phyloP scores from a whole-genome alignment of 2,329 filamentous ascomycete species.

The Teratosphaeria pseudoeucalypti region DNA sequence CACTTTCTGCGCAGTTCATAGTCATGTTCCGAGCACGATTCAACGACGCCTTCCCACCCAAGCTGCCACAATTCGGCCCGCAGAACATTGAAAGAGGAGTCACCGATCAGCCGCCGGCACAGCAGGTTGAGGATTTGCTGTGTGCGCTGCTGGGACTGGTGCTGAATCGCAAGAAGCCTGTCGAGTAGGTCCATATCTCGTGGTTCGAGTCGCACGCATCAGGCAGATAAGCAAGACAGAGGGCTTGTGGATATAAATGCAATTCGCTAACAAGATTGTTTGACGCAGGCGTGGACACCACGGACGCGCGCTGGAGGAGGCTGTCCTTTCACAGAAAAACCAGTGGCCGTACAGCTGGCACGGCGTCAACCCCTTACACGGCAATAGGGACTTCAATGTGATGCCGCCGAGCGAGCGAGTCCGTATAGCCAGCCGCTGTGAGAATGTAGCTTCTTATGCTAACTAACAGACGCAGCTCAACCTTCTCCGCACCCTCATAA shows the following conservation, averaged over 20 bases:
- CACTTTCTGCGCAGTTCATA: constrained; percentile 58
- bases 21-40: constrained; percentile 97
- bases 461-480: constrained; percentile 52
- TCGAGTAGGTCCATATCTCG: constrained; percentile 62
- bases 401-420: constrained; percentile 78
- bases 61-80: constrained; percentile 78
- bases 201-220: not conserved
- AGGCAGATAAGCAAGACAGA: constrained; percentile 5
- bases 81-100: constrained; percentile 90
- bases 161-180: constrained; percentile 94
- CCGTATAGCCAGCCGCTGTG: constrained; percentile 24
- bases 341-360: constrained; percentile 87
- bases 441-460: not conserved
- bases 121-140: constrained; percentile 76
- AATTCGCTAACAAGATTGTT: constrained; percentile 23
- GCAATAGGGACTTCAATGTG: constrained; percentile 67
- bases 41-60: constrained; percentile 77
- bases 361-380: constrained; percentile 70
- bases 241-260: not conserved
- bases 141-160: constrained; percentile 82
- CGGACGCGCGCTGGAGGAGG: constrained; percentile 85
- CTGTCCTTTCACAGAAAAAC: constrained; percentile 68
- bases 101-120: constrained; percentile 64
- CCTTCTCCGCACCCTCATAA: constrained; percentile 68
- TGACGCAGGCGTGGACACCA: constrained; percentile 73